A percentile compares a stretch with the other conserved stretches of the same genome.
phyloP scores from a whole-genome alignment of 164 flowering plant genomes.

The Magnolia changhungtana region DNA sequence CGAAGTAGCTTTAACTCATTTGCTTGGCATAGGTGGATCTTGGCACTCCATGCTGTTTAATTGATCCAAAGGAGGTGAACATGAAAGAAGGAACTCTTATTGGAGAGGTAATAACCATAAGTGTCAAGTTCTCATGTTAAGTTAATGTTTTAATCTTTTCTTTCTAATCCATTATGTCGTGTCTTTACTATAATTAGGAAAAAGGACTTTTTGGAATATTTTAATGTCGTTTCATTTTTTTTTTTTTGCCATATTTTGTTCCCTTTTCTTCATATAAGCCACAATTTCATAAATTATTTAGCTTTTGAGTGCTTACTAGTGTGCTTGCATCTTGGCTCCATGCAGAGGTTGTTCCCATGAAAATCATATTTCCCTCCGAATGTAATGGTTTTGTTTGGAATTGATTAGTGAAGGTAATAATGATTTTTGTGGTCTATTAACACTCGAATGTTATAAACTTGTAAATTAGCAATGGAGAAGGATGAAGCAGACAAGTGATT shows the following conservation, averaged over 20 bases:
- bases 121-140: slow-evolving; percentile 1
- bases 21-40: slow-evolving; percentile 37
- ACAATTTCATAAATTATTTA: no score
- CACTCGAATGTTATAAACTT: no score
- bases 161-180: not conserved
- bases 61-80: slow-evolving; percentile 45
- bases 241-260: not conserved
- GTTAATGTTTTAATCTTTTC: not conserved
- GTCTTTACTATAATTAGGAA: not conserved
- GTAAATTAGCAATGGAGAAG: no score
- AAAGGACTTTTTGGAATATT: not conserved
- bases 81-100: slow-evolving; percentile 52
- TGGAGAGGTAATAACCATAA: slow-evolving; percentile 47
- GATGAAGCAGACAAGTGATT: no score
- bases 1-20: not conserved
- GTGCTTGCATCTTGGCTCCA: no score
- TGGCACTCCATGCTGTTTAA: slow-evolving; percentile 47
- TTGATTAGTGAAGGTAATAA: no score
- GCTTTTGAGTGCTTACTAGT: no score
- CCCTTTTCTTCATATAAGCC: not conserved
- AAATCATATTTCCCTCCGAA: no score
- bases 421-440: no score
- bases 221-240: no score
- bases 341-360: no score
- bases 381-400: no score